Conservation (phyloP, 805 yeast species). For the Candida peoriensis region DNA sequence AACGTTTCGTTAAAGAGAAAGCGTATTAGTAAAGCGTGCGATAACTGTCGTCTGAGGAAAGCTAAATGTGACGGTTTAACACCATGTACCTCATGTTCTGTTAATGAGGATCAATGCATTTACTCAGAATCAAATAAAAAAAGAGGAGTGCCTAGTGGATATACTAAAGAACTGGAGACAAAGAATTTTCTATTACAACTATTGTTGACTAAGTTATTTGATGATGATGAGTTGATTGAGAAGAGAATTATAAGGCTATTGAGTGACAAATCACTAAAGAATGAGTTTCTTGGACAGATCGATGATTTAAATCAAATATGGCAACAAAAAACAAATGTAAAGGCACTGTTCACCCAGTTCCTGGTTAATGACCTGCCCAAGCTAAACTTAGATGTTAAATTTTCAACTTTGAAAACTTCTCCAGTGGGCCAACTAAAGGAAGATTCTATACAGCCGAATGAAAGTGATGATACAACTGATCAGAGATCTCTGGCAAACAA, state of each 20-base stretch:
- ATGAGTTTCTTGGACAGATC: background rate
- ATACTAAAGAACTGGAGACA: constrained; percentile 1
- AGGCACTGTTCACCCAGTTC: background rate
- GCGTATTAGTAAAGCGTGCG: constrained; percentile 17
- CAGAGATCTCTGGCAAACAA: too few species aligned
- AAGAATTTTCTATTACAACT: background rate
- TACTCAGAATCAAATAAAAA: constrained; percentile 1
- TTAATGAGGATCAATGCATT: background rate
- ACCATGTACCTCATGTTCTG: constrained; percentile 1
- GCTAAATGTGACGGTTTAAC: constrained; percentile 2
- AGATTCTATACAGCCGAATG: too few species aligned
- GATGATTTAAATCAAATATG: background rate
- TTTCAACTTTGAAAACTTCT: background rate
- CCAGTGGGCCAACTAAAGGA: too few species aligned
- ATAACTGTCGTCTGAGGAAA: constrained; percentile 2
- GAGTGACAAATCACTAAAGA: background rate
- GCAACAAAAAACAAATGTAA: background rate
- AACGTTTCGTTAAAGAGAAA: background rate
- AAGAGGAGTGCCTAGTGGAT: constrained; percentile 2
- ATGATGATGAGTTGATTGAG: background rate
- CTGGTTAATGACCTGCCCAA: background rate
- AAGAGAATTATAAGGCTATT: background rate
- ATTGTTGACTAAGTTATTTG: background rate
- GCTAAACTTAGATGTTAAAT: constrained; percentile 1
- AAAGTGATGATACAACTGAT: too few species aligned